These are phyloP conservation scores for Elsinoe fawcettii DNA, from an alignment of 2,329 filamentous ascomycete genomes.

Conservation along the genomic window DNA sequence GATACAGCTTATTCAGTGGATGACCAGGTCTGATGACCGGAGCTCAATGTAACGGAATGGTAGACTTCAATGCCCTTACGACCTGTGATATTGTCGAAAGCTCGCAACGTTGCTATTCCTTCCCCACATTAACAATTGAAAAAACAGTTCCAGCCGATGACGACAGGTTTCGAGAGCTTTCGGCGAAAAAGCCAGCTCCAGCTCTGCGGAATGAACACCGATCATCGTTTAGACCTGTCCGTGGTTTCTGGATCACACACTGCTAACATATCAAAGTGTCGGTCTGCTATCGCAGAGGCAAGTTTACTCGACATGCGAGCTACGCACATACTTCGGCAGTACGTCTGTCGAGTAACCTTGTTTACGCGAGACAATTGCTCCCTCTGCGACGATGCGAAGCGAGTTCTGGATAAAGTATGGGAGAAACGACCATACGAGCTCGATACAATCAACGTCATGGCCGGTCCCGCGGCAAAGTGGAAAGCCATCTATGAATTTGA, in stretches of 20 bases:
- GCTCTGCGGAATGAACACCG: not conserved
- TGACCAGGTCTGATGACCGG: too few relatives aligned
- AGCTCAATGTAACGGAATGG: too few relatives aligned
- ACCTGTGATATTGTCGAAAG: not conserved
- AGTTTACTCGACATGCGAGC: conserved; percentile 10
- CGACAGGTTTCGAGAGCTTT: conserved; percentile 1
- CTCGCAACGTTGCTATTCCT: not conserved
- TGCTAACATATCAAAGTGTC: not conserved
- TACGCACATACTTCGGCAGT: conserved; percentile 29
- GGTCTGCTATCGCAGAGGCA: not conserved
- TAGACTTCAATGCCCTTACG: not conserved
- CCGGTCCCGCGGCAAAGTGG: conserved; percentile 56
- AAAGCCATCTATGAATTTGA: conserved; percentile 71
- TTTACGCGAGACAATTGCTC: conserved; percentile 67
- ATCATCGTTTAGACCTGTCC: not conserved
- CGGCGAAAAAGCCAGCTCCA: not conserved
- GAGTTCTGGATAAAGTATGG: conserved; percentile 60
- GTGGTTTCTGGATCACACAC: not conserved
- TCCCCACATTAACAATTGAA: not conserved
- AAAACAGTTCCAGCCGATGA: not conserved
- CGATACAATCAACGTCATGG: conserved; percentile 62
- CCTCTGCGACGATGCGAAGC: conserved; percentile 61
- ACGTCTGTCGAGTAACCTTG: conserved; percentile 55
- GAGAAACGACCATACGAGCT: conserved; percentile 60
- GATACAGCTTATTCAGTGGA: too few relatives aligned